These are phyloP conservation scores for Euphorbia celastroides DNA, from an alignment of 441 rosid genomes.

Conservation along the genomic window DNA sequence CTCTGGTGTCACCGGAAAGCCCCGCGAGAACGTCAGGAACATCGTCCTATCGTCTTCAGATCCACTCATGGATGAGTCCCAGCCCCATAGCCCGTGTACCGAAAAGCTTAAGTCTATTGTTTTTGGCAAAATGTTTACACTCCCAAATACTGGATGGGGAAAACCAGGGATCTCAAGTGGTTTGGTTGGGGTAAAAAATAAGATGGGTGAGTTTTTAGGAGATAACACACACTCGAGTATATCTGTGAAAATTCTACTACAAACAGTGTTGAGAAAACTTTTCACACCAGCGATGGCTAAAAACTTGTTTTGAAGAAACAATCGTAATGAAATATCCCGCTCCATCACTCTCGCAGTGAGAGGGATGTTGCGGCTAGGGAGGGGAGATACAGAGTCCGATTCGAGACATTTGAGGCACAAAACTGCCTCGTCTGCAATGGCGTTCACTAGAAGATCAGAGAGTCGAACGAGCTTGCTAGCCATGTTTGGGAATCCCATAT, in stretches of 20 bases:
- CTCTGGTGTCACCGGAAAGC: not conserved
- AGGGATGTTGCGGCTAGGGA: conserved; percentile 19
- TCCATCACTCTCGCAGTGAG: conserved; percentile 30
- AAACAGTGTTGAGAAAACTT: conserved; percentile 37
- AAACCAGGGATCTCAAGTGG: conserved; percentile 45
- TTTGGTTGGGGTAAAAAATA: not conserved
- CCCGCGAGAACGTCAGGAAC: conserved; percentile 59
- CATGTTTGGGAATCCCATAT: conserved; percentile 36
- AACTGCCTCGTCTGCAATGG: conserved; percentile 42
- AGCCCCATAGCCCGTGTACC: not conserved
- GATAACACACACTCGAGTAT: conserved; percentile 28
- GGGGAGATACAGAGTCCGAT: not conserved
- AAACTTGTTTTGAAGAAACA: conserved; percentile 35
- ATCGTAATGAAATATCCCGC: conserved; percentile 22
- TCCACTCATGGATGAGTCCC: not conserved
- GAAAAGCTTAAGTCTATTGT: not conserved
- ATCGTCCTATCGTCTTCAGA: conserved; percentile 55
- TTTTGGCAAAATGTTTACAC: not conserved
- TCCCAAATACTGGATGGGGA: conserved; percentile 25
- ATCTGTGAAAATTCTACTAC: conserved; percentile 46
- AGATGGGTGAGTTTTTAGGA: not conserved
- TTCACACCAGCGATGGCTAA: conserved; percentile 47
- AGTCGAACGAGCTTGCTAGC: conserved; percentile 24
- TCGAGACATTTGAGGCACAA: conserved; percentile 30
- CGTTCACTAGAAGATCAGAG: conserved; percentile 24